phyloP scores from a whole-genome alignment of 2,329 filamentous ascomycete species.

The Keithomyces neogunnii region DNA sequence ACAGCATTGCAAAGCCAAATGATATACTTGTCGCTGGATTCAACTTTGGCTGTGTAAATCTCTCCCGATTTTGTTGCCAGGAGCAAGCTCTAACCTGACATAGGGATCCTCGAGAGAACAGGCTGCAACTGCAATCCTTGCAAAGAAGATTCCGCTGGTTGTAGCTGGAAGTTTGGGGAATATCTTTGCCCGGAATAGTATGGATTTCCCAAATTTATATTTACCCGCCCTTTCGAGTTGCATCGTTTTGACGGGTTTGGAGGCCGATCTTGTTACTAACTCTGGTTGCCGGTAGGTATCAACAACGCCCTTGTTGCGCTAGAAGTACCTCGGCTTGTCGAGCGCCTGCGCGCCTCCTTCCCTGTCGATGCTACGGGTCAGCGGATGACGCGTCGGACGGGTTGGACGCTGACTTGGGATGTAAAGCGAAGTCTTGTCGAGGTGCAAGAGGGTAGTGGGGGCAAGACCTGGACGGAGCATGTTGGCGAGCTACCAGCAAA shows the following conservation, averaged over 20 bases:
- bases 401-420: slow-evolving; percentile 12
- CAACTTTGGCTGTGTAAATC: no score
- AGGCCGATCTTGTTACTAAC: no score
- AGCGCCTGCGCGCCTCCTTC: slow-evolving; percentile 57
- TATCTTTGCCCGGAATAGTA: slow-evolving; percentile 66
- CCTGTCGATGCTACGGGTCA: slow-evolving; percentile 20
- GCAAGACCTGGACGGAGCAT: slow-evolving; percentile 15
- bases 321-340: slow-evolving; percentile 59
- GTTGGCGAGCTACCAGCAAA: slow-evolving; percentile 15
- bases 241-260: no score
- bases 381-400: slow-evolving; percentile 4
- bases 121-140: slow-evolving; percentile 49
- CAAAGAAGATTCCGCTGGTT: slow-evolving; percentile 71
- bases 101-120: neutral
- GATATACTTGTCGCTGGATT: no score
- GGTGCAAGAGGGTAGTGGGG: slow-evolving; percentile 13
- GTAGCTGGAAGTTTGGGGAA: slow-evolving; percentile 75
- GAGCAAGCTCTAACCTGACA: neutral
- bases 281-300: slow-evolving; percentile 34
- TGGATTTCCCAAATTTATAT: no score
- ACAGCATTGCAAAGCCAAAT: no score
- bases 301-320: slow-evolving; percentile 70
- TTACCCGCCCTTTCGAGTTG: no score
- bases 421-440: slow-evolving; percentile 9
- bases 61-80: no score